Conservation (phyloP, 2,329 filamentous ascomycete genomes). For the Xylariaceae sp. region DNA sequence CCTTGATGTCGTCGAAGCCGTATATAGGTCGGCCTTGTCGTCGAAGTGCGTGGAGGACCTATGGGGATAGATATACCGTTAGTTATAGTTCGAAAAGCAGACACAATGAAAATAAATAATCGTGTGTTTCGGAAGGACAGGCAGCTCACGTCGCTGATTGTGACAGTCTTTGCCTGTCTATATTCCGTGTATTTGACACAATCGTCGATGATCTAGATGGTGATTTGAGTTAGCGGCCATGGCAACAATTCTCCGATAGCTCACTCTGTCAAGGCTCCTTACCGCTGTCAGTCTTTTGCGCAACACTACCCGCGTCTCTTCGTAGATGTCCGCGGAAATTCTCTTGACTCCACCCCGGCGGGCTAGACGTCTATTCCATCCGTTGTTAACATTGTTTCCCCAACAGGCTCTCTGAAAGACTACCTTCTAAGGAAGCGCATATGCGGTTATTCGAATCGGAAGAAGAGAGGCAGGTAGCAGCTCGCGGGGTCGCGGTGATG, state of each 20-base stretch:
- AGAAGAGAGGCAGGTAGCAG: too few relatives aligned
- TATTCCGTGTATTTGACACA: slow-evolving; percentile 50
- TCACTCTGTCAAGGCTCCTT: slow-evolving; percentile 5
- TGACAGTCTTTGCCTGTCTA: slow-evolving; percentile 55
- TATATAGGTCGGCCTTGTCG: slow-evolving; percentile 50
- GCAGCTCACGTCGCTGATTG: slow-evolving; percentile 51
- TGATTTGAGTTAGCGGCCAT: too few relatives aligned
- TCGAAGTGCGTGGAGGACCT: slow-evolving; percentile 51
- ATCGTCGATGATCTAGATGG: slow-evolving; percentile 44
- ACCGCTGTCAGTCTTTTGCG: slow-evolving; percentile 45
- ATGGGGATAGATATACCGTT: not conserved
- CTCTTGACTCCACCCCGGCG: slow-evolving; percentile 73
- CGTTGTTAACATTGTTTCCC: slow-evolving; percentile 2
- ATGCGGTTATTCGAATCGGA: too few relatives aligned
- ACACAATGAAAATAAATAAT: not conserved
- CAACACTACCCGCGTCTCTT: slow-evolving; percentile 50
- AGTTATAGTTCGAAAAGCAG: not conserved
- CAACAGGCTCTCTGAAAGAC: too few relatives aligned
- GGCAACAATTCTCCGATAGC: too few relatives aligned
- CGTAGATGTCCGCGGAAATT: slow-evolving; percentile 60
- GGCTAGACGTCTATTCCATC: slow-evolving; percentile 56
- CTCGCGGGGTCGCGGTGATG: too few relatives aligned
- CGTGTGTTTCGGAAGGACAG: not conserved
- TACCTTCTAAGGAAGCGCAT: too few relatives aligned
- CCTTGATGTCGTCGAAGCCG: slow-evolving; percentile 45